Evolutionary conservation across 345 rosid species (phyloP).

Genomic region (Pelargonium nanum): DNA sequence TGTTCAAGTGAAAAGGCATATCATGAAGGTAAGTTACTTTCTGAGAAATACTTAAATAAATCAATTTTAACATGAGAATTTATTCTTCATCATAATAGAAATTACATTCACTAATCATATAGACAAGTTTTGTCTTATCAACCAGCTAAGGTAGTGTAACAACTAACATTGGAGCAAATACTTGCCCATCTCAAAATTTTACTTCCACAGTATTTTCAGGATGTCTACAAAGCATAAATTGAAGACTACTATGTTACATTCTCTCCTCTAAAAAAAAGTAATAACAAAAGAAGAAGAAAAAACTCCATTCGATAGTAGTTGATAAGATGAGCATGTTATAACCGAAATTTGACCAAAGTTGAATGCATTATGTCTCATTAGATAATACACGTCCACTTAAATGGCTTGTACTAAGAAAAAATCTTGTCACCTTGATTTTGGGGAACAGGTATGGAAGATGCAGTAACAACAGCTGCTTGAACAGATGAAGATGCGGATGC

Average conservation of each 20-base stretch:
- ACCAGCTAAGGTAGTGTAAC: background rate
- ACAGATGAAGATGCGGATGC: slow-evolving; percentile 69
- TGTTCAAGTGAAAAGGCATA: slow-evolving; percentile 16
- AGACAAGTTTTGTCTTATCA: background rate
- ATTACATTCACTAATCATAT: background rate
- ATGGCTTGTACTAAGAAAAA: slow-evolving; percentile 1
- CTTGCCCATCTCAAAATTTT: background rate
- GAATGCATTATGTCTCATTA: too few species aligned
- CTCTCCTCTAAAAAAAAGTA: background rate
- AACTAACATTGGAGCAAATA: too few species aligned
- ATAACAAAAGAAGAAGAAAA: background rate
- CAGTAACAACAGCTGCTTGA: slow-evolving; percentile 79
- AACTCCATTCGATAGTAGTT: too few species aligned
- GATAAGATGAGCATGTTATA: too few species aligned
- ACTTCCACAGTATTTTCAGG: background rate
- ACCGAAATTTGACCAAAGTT: too few species aligned
- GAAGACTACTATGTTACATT: background rate
- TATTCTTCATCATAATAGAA: too few species aligned
- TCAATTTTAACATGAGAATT: background rate
- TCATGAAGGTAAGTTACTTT: background rate
- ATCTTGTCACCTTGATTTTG: slow-evolving; percentile 61
- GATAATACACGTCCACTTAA: background rate
- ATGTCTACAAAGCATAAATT: background rate
- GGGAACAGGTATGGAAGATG: slow-evolving; percentile 62
- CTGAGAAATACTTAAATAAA: background rate